Evolutionary conservation across 768 basidiomycete species (phyloP).

Genomic region (Leucosporidium creatinivorum): DNA sequence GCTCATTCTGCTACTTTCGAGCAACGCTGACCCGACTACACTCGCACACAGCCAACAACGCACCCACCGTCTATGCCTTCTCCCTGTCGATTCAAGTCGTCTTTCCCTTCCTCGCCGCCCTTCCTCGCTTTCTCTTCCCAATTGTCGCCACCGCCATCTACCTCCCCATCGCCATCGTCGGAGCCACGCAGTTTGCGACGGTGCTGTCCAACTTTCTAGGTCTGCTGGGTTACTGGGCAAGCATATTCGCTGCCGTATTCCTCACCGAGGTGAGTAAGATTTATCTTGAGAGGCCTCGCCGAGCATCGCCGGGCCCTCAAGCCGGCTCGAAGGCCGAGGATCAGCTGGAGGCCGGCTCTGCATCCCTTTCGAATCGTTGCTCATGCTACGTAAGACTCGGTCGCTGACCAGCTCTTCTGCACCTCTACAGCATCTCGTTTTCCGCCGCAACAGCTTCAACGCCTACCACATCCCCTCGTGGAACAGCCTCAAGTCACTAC

Average conservation of each 20-base stretch:
- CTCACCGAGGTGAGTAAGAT: conserved; percentile 40
- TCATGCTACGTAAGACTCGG: no score
- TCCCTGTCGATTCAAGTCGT: conserved; percentile 66
- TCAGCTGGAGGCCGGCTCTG: no score
- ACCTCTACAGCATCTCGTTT: conserved; percentile 55
- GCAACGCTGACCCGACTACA: no score
- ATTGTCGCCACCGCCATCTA: conserved; percentile 62
- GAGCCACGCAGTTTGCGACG: conserved; percentile 52
- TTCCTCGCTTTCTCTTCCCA: conserved; percentile 66
- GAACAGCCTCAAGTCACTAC: conserved; percentile 53
- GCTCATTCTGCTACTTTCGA: no score
- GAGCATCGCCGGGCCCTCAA: no score
- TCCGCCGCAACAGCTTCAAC: conserved; percentile 51
- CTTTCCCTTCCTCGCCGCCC: conserved; percentile 52
- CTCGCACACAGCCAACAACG: conserved; percentile 63
- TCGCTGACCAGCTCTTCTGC: no score
- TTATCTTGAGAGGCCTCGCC: neutral
- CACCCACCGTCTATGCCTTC: conserved; percentile 73
- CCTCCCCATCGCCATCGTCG: conserved; percentile 48
- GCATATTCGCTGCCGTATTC: conserved; percentile 48
- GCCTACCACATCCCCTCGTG: conserved; percentile 52
- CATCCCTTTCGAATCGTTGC: no score
- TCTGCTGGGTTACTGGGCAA: conserved; percentile 56
- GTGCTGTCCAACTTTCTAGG: conserved; percentile 62
- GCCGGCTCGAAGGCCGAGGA: no score